Evolutionary conservation across 164 flowering plant species (phyloP).

Genomic region (Amborella trichopoda): DNA sequence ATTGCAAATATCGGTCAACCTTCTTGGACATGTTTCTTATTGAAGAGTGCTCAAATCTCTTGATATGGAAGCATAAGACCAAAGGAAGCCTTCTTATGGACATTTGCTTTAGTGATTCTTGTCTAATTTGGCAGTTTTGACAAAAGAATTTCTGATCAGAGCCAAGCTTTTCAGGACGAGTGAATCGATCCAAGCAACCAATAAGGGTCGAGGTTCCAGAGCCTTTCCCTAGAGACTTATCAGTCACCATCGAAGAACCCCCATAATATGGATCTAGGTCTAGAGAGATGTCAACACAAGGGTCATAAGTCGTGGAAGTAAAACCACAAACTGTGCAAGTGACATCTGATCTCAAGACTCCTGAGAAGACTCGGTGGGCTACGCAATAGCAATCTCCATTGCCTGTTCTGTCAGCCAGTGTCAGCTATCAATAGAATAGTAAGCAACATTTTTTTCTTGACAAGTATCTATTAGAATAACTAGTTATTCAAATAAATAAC

Average conservation of each 20-base stretch:
- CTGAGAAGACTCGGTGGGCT: constrained; percentile 71
- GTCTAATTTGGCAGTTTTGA: constrained; percentile 76
- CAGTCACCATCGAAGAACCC: constrained; percentile 23
- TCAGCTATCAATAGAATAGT: too few relatives aligned
- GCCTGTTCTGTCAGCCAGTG: constrained; percentile 37
- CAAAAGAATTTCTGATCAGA: constrained; percentile 81
- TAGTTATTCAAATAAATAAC: too few relatives aligned
- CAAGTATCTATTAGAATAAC: too few relatives aligned
- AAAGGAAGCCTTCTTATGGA: constrained; percentile 78
- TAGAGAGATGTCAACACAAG: constrained; percentile 66
- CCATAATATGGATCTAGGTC: constrained; percentile 61
- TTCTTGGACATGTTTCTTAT: constrained; percentile 69
- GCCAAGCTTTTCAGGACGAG: constrained; percentile 73
- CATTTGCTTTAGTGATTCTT: constrained; percentile 89
- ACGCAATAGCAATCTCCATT: constrained; percentile 56
- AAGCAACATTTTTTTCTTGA: too few relatives aligned
- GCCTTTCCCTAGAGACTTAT: constrained; percentile 31
- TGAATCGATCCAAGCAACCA: constrained; percentile 76
- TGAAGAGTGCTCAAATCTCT: constrained; percentile 85
- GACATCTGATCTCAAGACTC: constrained; percentile 61
- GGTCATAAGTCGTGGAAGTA: constrained; percentile 60
- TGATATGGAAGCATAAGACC: constrained; percentile 87
- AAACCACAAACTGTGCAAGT: constrained; percentile 62
- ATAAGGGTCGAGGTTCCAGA: constrained; percentile 44
- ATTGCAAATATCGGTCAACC: constrained; percentile 75